A percentile compares a stretch with the other conserved stretches of the same genome.
Conservation (phyloP, 2,329 filamentous ascomycete genomes). For the Aspergillus proliferans region DNA sequence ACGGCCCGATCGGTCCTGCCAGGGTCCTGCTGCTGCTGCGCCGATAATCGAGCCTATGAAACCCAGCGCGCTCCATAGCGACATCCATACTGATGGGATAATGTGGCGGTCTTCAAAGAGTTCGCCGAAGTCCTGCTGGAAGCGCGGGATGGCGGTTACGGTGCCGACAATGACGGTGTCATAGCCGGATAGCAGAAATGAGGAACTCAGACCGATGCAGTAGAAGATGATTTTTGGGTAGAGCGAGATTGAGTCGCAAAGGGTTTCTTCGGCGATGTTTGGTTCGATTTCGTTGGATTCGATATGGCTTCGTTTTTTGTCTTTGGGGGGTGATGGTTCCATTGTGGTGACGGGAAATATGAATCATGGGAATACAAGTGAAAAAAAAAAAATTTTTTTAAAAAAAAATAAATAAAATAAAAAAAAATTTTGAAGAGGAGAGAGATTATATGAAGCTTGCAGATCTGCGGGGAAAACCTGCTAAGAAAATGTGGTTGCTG, state of each 20-base stretch:
- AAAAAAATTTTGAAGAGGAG: neutral
- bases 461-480: neutral
- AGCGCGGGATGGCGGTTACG: constrained; percentile 16
- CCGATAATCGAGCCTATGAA: constrained; percentile 37
- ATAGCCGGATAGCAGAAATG: constrained; percentile 28
- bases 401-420: no score
- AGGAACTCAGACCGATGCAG: constrained; percentile 12
- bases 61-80: constrained; percentile 39
- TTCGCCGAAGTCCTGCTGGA: constrained; percentile 29
- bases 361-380: no score
- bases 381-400: no score
- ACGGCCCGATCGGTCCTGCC: constrained; percentile 39
- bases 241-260: constrained; percentile 1
- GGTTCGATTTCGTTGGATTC: neutral
- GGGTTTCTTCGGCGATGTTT: neutral
- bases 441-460: neutral
- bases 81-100: constrained; percentile 41
- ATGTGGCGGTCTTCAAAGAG: constrained; percentile 26
- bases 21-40: constrained; percentile 31
- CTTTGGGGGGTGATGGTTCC: neutral
- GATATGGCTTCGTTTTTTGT: neutral
- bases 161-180: constrained; percentile 28
- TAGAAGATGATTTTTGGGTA: constrained; percentile 10
- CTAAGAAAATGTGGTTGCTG: neutral
- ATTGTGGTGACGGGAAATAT: neutral